Conservation (phyloP, 306 rosid species). For the Casuarina glauca region DNA sequence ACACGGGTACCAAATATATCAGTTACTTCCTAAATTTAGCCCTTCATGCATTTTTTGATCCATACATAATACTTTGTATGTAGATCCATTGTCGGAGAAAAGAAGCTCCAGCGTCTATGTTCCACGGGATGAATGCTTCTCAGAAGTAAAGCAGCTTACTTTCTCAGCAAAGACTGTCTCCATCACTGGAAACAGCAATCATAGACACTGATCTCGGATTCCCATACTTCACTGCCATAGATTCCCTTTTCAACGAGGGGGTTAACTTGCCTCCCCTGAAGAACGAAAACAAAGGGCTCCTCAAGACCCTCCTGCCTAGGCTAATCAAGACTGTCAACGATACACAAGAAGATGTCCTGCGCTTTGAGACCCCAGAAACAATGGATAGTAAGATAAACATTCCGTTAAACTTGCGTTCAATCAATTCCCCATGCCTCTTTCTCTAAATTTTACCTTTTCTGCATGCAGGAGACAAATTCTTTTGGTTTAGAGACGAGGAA, state of each 20-base stretch:
- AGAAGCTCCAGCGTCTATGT: constrained; percentile 47
- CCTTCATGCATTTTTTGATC: not conserved
- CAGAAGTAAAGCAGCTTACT: constrained; percentile 48
- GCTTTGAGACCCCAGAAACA: constrained; percentile 55
- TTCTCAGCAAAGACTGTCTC: constrained; percentile 36
- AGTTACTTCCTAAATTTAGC: not conserved
- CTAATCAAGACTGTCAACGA: constrained; percentile 35
- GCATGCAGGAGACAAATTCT: constrained; percentile 72
- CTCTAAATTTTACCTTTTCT: not conserved
- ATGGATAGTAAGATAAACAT: constrained; percentile 45
- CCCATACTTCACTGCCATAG: constrained; percentile 54
- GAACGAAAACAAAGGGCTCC: not conserved
- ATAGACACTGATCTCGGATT: constrained; percentile 40
- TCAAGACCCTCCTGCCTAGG: constrained; percentile 42
- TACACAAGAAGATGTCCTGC: constrained; percentile 35
- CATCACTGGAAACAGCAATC: constrained; percentile 28
- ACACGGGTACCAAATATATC: constrained; percentile 7
- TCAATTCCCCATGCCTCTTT: not conserved
- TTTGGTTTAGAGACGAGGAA: constrained; percentile 83
- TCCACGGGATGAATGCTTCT: constrained; percentile 71
- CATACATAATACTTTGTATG: not conserved
- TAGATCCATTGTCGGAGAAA: constrained; percentile 53
- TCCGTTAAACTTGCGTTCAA: not conserved
- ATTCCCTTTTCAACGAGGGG: constrained; percentile 55
- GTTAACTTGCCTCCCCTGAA: constrained; percentile 39